Base-by-base conservation (phyloP, 2,329 filamentous ascomycete species). In the Alternaria burnsii region DNA sequence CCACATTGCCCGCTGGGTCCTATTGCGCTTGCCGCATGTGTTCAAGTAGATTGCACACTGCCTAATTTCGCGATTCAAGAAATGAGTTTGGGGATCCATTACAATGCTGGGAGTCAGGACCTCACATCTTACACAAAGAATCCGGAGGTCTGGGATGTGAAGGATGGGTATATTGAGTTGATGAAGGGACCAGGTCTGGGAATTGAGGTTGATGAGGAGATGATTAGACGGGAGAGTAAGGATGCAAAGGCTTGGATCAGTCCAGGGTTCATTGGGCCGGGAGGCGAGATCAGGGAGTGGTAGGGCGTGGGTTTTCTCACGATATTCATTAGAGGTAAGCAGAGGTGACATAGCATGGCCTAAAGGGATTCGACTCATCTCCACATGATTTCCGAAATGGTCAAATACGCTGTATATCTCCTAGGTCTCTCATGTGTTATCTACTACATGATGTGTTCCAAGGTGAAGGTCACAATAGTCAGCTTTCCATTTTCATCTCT, bases 51-150 rank as follows among this genome's bases (percentile, higher is more conserved):
- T 24, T 71, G 81, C 85, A 20, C 80, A 78, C 10, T 86, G 80
- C 20, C 84, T 83, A 20, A 93, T 90, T 75, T 92, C 72, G 86
- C 85, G 0, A 93, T 93, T 32, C 88, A 91, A 71, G 91, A 93
- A 76, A 93, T 93, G 91, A 89, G 88, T 54, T 71, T 93, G 30
- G 91, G 91, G 0, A 93, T 94, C 68, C 91, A 94, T 74, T 94
- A 93, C 72, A 94, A 94, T 62, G 74, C 69, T 1, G 78, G 77
- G 0, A 74, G 72, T 30, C 66, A 74, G 52, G 78, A 80, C 61
- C 56, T 80, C 55, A 85, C 85, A 12, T 90, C 85, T 26, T 93
- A 92, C 71, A 82, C 88, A 2, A 86, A 85, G 70, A 86, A 92
- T 67, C 83, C 87, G 0, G 83, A 85, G 51, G 86, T 91, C 0